Percentiles rank a stretch among this genome's conserved stretches.
phyloP scores from a whole-genome alignment of 345 rosid species.

The Lepidium africanum region DNA sequence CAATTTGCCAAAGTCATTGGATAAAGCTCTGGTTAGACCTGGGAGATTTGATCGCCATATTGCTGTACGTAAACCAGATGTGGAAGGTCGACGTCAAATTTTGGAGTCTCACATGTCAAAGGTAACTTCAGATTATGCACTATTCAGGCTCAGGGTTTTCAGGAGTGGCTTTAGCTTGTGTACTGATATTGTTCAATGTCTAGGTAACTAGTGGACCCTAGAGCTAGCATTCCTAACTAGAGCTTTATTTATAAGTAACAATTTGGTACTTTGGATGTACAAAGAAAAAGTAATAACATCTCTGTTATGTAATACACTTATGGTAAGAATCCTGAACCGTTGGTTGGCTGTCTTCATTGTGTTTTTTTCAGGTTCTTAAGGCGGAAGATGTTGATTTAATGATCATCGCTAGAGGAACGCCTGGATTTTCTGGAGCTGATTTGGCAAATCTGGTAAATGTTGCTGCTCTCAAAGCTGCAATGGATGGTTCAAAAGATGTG shows the following conservation, averaged over 20 bases:
- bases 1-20: slow-evolving; percentile 87
- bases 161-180: neutral
- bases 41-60: slow-evolving; percentile 93
- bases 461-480: slow-evolving; percentile 95
- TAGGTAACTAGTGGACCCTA: too few species aligned
- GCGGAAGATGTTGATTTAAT: slow-evolving; percentile 88
- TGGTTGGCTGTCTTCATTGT: neutral
- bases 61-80: slow-evolving; percentile 92
- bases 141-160: neutral
- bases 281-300: neutral
- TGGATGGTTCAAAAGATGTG: slow-evolving; percentile 92
- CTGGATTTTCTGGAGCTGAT: slow-evolving; percentile 98
- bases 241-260: too few species aligned
- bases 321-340: neutral
- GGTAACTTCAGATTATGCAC: slow-evolving; percentile 38
- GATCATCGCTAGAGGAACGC: slow-evolving; percentile 95
- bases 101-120: slow-evolving; percentile 93
- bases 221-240: too few species aligned
- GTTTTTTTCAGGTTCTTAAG: slow-evolving; percentile 57
- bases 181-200: too few species aligned
- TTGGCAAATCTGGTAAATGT: slow-evolving; percentile 80
- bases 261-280: too few species aligned
- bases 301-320: neutral
- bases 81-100: slow-evolving; percentile 94
- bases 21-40: slow-evolving; percentile 93